phyloP scores from a whole-genome alignment of 805 yeast genomes.

The Candida nonsorbophila region DNA sequence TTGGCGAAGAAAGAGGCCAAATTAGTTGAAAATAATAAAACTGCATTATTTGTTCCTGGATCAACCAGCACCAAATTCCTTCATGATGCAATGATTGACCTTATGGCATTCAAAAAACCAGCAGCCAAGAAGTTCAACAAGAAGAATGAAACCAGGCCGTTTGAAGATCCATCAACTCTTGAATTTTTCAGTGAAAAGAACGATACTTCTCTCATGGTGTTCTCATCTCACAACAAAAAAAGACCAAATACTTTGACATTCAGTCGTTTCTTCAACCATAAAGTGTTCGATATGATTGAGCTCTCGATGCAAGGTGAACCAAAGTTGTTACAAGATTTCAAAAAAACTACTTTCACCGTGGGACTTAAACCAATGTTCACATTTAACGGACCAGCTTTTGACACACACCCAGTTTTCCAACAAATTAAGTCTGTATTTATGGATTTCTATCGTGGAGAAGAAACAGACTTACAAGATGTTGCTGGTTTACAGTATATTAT shows the following conservation, averaged over 20 bases:
- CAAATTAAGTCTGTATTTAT: slow-evolving; percentile 84
- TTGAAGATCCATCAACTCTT: slow-evolving; percentile 78
- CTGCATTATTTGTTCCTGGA: slow-evolving; percentile 90
- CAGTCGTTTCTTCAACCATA: slow-evolving; percentile 83
- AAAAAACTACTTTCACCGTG: slow-evolving; percentile 69
- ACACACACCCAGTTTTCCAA: slow-evolving; percentile 76
- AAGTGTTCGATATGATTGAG: slow-evolving; percentile 92
- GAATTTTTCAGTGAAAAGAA: slow-evolving; percentile 96
- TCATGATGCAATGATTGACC: slow-evolving; percentile 86
- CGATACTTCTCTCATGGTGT: slow-evolving; percentile 79
- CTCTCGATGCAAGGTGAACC: slow-evolving; percentile 59
- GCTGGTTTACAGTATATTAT: slow-evolving; percentile 93
- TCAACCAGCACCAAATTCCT: slow-evolving; percentile 69
- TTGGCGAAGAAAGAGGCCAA: slow-evolving; percentile 84
- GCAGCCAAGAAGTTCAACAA: slow-evolving; percentile 78
- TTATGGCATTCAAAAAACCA: slow-evolving; percentile 89
- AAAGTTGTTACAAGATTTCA: slow-evolving; percentile 77
- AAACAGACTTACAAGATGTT: slow-evolving; percentile 78
- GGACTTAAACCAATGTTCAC: slow-evolving; percentile 94
- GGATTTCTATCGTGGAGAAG: slow-evolving; percentile 87
- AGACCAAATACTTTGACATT: slow-evolving; percentile 89
- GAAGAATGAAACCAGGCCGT: slow-evolving; percentile 87
- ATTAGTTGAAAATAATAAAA: slow-evolving; percentile 81
- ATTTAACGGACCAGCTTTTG: slow-evolving; percentile 90
- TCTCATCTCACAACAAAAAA: slow-evolving; percentile 79